A percentile compares a stretch with the other conserved stretches of the same genome.
phyloP scores from a whole-genome alignment of 2,329 filamentous ascomycete species.

The Fusarium mangiferae region DNA sequence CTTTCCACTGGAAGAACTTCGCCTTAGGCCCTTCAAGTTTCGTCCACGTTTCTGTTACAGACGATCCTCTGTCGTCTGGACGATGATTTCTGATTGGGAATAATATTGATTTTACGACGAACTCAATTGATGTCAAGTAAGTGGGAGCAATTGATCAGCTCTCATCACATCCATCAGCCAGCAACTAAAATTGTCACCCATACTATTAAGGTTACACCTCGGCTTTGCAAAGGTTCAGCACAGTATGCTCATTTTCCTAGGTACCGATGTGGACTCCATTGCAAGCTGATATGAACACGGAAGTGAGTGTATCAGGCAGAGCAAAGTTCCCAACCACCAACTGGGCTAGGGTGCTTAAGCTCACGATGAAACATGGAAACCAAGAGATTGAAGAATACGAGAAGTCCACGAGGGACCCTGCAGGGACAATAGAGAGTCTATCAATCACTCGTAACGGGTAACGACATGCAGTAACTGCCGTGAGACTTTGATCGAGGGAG shows the following conservation, averaged over 20 bases:
- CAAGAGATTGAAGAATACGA: slow-evolving; percentile 17
- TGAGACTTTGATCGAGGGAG: slow-evolving; percentile 27
- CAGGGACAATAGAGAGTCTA: slow-evolving; percentile 13
- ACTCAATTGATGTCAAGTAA: too few relatives aligned
- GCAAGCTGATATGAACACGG: background rate
- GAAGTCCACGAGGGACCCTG: slow-evolving; percentile 4
- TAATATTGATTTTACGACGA: background rate
- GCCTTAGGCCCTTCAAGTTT: background rate
- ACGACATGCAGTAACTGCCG: slow-evolving; percentile 19
- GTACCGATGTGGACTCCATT: background rate
- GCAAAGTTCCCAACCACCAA: slow-evolving; percentile 2
- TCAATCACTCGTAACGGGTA: slow-evolving; percentile 28
- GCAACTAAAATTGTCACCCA: background rate
- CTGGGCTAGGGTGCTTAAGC: background rate
- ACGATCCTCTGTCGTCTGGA: background rate
- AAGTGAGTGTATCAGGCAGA: background rate
- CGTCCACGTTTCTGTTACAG: background rate
- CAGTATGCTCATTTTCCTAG: background rate
- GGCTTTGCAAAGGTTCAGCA: background rate
- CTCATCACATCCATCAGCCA: background rate
- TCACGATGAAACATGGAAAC: background rate
- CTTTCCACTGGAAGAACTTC: background rate
- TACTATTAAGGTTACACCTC: background rate
- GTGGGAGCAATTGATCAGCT: background rate
- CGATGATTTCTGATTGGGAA: background rate